Evolutionary conservation across 345 rosid genomes (phyloP).

Genomic region (Eucalyptus cloeziana): DNA sequence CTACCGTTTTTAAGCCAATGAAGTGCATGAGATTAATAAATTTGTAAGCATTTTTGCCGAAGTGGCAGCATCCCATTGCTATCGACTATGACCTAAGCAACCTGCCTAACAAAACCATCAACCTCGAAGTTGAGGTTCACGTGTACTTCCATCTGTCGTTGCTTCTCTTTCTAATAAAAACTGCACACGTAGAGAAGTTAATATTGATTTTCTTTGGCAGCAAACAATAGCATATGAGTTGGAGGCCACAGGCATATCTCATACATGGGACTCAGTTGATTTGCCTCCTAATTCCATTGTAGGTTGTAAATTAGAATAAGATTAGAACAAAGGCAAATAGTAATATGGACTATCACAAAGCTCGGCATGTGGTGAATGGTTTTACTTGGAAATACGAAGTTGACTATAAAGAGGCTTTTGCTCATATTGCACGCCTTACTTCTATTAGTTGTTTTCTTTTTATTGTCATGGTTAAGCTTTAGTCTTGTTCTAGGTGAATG

Average conservation of each 20-base stretch:
- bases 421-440: neutral
- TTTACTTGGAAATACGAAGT: neutral
- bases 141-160: neutral
- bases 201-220: neutral
- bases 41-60: neutral
- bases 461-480: fast-evolving
- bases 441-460: fast-evolving
- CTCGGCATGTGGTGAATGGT: neutral
- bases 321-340: neutral
- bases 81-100: neutral
- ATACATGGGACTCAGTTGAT: neutral
- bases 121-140: neutral
- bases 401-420: neutral
- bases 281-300: neutral
- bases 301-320: neutral
- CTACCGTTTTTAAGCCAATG: neutral
- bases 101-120: neutral
- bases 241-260: neutral
- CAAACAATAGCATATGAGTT: neutral
- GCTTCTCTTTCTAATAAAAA: neutral
- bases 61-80: neutral
- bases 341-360: neutral
- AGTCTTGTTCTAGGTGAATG: neutral
- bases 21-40: neutral
- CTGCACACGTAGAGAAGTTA: neutral